phyloP scores from a whole-genome alignment of 331 rosid genomes.

The Saraca asoca region DNA sequence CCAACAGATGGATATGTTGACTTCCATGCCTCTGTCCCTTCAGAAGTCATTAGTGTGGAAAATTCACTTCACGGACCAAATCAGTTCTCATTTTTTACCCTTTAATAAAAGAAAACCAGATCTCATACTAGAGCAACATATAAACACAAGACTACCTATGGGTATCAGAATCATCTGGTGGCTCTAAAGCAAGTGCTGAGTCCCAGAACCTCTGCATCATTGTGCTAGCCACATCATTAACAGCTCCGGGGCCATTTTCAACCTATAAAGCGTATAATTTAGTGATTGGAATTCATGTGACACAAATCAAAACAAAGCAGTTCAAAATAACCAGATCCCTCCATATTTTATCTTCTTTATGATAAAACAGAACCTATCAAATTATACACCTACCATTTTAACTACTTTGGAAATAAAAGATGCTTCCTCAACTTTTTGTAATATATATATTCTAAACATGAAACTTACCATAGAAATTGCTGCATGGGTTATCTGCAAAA shows the following conservation, averaged over 20 bases:
- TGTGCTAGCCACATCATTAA: conserved; percentile 83
- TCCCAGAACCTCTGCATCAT: conserved; percentile 98
- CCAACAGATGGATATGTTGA: conserved; percentile 67
- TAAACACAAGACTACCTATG: conserved; percentile 55
- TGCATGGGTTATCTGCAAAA: conserved; percentile 87
- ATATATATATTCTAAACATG: not conserved
- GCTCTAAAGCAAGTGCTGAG: conserved; percentile 84
- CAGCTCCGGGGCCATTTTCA: conserved; percentile 81
- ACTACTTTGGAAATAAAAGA: too few species aligned
- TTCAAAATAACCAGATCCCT: too few species aligned
- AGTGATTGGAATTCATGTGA: too few species aligned
- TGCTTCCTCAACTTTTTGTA: too few species aligned
- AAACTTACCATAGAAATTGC: conserved; percentile 84
- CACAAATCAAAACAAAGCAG: too few species aligned
- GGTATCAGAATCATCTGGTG: conserved; percentile 83
- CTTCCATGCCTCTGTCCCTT: conserved; percentile 65
- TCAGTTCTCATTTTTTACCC: not conserved
- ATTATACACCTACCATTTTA: too few species aligned
- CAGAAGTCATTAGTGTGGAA: conserved; percentile 67
- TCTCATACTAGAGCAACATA: conserved; percentile 25
- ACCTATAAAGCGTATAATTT: conserved; percentile 44
- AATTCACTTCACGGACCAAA: conserved; percentile 57
- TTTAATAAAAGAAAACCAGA: not conserved
- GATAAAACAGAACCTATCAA: too few species aligned
- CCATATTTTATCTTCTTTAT: too few species aligned